Evolutionary conservation across 2,329 filamentous ascomycete species (phyloP).

Genomic region (Aureobasidium sp.): DNA sequence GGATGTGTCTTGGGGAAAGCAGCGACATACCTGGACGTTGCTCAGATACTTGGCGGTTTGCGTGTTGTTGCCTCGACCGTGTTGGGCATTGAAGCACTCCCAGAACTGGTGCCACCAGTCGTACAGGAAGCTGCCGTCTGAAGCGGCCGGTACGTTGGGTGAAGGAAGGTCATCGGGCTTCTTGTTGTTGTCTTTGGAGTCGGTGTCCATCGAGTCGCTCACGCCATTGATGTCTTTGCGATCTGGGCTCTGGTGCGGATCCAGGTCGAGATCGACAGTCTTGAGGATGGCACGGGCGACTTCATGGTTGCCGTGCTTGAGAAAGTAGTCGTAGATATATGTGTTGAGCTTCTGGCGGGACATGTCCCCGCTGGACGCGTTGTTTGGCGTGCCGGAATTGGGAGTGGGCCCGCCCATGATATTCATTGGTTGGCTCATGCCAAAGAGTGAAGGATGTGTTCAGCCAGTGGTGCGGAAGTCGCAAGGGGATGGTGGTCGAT

Average conservation of each 20-base stretch:
- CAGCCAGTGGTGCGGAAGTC: conserved; percentile 15
- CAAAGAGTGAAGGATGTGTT: neutral
- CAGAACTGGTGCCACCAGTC: conserved; percentile 98
- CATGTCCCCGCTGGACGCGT: conserved; percentile 16
- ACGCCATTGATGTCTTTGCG: conserved; percentile 57
- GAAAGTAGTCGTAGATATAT: conserved; percentile 86
- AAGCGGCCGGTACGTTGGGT: conserved; percentile 57
- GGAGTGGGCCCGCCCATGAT: conserved; percentile 43
- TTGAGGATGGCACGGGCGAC: conserved; percentile 68
- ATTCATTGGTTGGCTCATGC: conserved; percentile 52
- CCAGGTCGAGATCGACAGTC: conserved; percentile 31
- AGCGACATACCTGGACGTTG: conserved; percentile 11
- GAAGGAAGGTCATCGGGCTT: conserved; percentile 72
- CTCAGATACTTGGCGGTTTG: conserved; percentile 9
- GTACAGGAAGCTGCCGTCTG: conserved; percentile 76
- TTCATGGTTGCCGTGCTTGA: conserved; percentile 76
- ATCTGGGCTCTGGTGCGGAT: conserved; percentile 52
- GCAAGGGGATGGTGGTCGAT: neutral
- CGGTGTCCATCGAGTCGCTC: conserved; percentile 64
- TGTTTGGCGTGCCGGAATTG: conserved; percentile 17
- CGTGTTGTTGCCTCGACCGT: conserved; percentile 34
- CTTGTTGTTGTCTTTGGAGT: conserved; percentile 67
- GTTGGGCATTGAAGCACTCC: conserved; percentile 85
- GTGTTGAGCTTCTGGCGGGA: conserved; percentile 61
- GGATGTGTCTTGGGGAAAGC: neutral